A percentile compares a stretch with the other conserved stretches of the same genome.
These are phyloP conservation scores for Citrus reticulata DNA, from an alignment of 345 rosid species.

Conservation along the genomic window DNA sequence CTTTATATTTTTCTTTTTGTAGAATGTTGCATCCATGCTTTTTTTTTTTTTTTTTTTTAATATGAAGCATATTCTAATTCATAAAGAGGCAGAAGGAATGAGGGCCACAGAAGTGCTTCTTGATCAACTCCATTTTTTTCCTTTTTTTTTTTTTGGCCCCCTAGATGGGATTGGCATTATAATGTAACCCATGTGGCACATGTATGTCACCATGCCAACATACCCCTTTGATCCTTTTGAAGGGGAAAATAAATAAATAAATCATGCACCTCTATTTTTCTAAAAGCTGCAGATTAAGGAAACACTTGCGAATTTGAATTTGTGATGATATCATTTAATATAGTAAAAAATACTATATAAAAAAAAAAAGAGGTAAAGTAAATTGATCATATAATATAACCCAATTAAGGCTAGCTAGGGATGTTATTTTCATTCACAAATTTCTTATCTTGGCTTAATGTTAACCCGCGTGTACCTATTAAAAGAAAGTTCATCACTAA, in stretches of 20 bases:
- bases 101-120: conserved; percentile 6
- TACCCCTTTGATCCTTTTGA: not conserved
- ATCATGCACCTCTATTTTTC: not conserved
- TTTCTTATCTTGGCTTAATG: not conserved
- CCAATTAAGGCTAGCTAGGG: not conserved
- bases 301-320: too few relatives aligned
- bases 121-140: not conserved
- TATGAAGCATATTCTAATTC: not conserved
- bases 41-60: too few relatives aligned
- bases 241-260: too few relatives aligned
- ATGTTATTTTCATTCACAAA: not conserved
- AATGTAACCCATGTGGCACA: conserved; percentile 15
- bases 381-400: not conserved
- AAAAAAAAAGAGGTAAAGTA: too few relatives aligned
- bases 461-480: not conserved
- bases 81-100: not conserved
- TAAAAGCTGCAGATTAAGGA: too few relatives aligned
- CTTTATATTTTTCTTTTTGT: not conserved
- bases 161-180: not conserved
- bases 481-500: not conserved
- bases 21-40: not conserved
- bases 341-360: too few relatives aligned
- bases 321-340: too few relatives aligned
- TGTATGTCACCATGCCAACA: not conserved
- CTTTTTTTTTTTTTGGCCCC: not conserved